Base-by-base conservation (phyloP, 306 rosid genomes). In the Casuarina cunninghamiana region DNA sequence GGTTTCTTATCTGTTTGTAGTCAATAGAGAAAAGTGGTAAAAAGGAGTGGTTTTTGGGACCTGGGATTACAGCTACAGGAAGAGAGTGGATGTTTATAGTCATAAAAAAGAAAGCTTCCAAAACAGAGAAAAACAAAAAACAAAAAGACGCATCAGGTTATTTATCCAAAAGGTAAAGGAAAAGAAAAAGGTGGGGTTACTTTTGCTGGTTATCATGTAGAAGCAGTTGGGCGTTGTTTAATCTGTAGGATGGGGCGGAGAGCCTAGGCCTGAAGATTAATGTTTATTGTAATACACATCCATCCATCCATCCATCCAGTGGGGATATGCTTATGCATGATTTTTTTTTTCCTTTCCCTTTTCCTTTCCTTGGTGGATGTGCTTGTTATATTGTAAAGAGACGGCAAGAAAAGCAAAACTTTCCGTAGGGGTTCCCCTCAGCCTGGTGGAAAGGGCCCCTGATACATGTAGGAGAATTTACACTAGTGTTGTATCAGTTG, bases 51-150 rank as follows among this genome's bases (percentile, higher is more conserved):
- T 44, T 73, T 45, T 48, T 42, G 61, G 19, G 76, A 72, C 75
- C 61, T 72, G 65, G 17, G 77, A 82, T 84, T 49, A 80, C 65
- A 63, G 81, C 78, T 2, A 6, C 58, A 71, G 32, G 66, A n/a
- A 35, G 46, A 60, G 61, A 1, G 35, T 42, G 54, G 46, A 32
- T 38, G 78, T 57, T 57, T 71, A 53, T 62, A 21, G 13, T 26
- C 65, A 72, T 72, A 49, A 65, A 15, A 53, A 5, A 26, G 21
- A 41, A 12, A 32, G 21, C 16, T 17, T 16, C n/a, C 32, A 26
- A 26, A 26, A 26, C 32, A 26, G 32, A 26, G 32, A 26, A 8
- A 2, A 53, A 48, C 26, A 62, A 35, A 21, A 5, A 11, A 71
- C 26, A 6, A 39, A 66, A 39, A 26, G 26, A n/a, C 4, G 43